phyloP scores from a whole-genome alignment of 371 early-diverging fungal genomes.

The Encephalitozoon romaleae region DNA sequence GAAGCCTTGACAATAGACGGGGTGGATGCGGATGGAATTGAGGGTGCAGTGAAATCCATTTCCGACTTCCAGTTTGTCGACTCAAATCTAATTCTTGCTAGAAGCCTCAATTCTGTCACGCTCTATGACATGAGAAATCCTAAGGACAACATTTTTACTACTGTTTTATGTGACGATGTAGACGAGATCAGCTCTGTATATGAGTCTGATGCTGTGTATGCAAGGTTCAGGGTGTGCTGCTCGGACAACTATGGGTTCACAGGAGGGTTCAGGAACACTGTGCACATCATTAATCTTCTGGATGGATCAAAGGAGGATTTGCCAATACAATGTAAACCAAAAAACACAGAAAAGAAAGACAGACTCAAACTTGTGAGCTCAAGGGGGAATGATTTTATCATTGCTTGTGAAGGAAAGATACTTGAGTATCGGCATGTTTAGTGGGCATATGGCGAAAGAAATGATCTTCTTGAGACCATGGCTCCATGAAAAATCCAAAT shows the following conservation, averaged over 20 bases:
- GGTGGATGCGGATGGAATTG: constrained; percentile 26
- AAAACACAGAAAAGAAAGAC: constrained; percentile 25
- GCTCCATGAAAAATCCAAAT: neutral
- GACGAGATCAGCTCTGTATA: constrained; percentile 29
- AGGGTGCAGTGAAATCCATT: constrained; percentile 48
- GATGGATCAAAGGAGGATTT: constrained; percentile 18
- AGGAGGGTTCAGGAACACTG: constrained; percentile 45
- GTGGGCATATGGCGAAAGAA: neutral
- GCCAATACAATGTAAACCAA: constrained; percentile 25
- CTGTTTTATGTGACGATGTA: neutral
- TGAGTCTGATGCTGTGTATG: constrained; percentile 51
- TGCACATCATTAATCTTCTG: constrained; percentile 31
- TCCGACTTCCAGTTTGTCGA: constrained; percentile 57
- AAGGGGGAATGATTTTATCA: constrained; percentile 35
- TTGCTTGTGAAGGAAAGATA: constrained; percentile 28
- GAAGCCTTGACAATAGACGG: constrained; percentile 5
- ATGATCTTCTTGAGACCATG: neutral
- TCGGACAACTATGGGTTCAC: constrained; percentile 42
- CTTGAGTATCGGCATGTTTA: neutral
- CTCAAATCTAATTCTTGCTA: constrained; percentile 45
- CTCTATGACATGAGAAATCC: constrained; percentile 53
- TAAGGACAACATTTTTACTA: neutral
- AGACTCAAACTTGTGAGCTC: constrained; percentile 39
- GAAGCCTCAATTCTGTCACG: constrained; percentile 52
- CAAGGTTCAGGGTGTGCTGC: constrained; percentile 49